Evolutionary conservation across 2,329 filamentous ascomycete genomes (phyloP).

Genomic region (Neonectria hederae): DNA sequence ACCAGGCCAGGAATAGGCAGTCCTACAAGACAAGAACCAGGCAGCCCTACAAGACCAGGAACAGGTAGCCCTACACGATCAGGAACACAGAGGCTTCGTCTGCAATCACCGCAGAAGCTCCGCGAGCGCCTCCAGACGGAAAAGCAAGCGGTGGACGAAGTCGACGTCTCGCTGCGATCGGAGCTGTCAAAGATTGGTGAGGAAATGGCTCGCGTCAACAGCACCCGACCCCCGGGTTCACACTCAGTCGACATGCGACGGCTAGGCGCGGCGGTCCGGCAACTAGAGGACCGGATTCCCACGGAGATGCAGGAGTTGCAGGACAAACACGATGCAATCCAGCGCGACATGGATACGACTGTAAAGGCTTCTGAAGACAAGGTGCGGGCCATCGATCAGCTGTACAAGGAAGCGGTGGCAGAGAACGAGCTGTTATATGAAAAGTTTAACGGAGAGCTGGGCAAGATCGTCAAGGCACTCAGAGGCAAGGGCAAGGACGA

Average conservation of each 20-base stretch:
- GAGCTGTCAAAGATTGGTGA: constrained; percentile 84
- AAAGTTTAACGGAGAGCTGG: constrained; percentile 90
- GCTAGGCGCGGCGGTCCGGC: constrained; percentile 66
- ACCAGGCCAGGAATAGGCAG: too few species aligned
- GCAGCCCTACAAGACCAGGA: constrained; percentile 45
- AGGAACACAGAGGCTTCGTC: constrained; percentile 64
- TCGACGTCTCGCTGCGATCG: constrained; percentile 74
- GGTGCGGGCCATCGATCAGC: constrained; percentile 82
- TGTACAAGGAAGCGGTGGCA: constrained; percentile 86
- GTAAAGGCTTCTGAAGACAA: constrained; percentile 81
- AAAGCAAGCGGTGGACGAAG: constrained; percentile 76
- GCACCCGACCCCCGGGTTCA: constrained; percentile 42
- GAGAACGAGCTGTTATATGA: constrained; percentile 95
- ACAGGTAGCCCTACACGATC: constrained; percentile 44
- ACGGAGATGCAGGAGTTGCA: constrained; percentile 66
- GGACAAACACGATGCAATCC: constrained; percentile 69
- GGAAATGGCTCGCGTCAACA: constrained; percentile 73
- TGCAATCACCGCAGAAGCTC: constrained; percentile 77
- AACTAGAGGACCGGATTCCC: constrained; percentile 75
- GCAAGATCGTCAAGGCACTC: constrained; percentile 80
- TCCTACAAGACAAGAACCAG: constrained; percentile 45
- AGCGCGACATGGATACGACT: constrained; percentile 75
- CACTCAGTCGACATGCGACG: constrained; percentile 56
- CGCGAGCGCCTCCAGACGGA: constrained; percentile 88
- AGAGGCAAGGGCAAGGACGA: constrained; percentile 78